These are phyloP conservation scores for Asterochloris erici DNA, from an alignment of 139 green algal species.

Conservation along the genomic window DNA sequence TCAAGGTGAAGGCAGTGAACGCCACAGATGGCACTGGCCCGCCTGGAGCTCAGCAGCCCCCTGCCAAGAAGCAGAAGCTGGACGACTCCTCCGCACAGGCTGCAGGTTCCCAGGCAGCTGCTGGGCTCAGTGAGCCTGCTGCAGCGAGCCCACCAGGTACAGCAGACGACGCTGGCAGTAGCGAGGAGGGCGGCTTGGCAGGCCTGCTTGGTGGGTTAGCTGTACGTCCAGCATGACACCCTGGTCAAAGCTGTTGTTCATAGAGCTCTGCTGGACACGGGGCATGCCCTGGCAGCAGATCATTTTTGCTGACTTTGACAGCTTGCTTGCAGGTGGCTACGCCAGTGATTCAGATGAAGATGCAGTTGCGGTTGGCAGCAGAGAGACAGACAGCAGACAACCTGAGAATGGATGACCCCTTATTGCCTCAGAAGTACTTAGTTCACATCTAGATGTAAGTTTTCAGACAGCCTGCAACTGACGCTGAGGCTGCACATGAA, in stretches of 20 bases:
- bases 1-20: not conserved
- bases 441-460: not conserved
- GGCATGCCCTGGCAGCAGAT: not conserved
- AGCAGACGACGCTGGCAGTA: not conserved
- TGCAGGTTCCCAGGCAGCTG: not conserved
- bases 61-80: slow-evolving; percentile 13
- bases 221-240: not conserved
- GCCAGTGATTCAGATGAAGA: slow-evolving; percentile 6
- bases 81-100: not conserved
- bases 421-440: not conserved
- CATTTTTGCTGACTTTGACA: no score
- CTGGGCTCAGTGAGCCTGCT: no score
- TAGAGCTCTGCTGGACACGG: not conserved
- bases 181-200: no score
- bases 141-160: not conserved
- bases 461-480: not conserved
- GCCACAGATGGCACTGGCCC: not conserved
- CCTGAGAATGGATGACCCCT: no score
- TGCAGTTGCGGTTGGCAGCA: not conserved
- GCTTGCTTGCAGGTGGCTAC: slow-evolving; percentile 2
- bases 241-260: not conserved
- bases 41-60: not conserved
- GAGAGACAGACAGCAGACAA: no score
- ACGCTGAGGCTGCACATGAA: not conserved
- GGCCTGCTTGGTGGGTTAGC: not conserved